A percentile compares a stretch with the other conserved stretches of the same genome.
These are phyloP conservation scores for Sambucus nigra DNA, from an alignment of 129 eudicot species.

Conservation along the genomic window DNA sequence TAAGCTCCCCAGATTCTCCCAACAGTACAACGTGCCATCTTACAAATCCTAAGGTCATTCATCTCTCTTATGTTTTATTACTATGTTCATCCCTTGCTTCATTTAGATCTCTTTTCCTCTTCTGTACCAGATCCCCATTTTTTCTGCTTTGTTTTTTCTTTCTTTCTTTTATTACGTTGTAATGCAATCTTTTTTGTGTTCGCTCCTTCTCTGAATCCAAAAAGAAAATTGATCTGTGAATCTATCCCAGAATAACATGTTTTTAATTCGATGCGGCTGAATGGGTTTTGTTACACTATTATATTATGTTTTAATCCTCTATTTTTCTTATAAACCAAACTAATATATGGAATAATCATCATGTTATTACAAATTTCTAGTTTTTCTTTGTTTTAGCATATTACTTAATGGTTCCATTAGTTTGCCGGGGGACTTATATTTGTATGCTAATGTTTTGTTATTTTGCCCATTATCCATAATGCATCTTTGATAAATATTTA, in stretches of 20 bases:
- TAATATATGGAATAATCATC: background rate
- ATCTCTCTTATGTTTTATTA: background rate
- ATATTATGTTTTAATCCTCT: background rate
- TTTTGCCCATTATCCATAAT: constrained; percentile 2
- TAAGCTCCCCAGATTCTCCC: too few relatives aligned
- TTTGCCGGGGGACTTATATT: background rate
- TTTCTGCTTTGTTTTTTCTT: background rate
- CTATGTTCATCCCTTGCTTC: background rate
- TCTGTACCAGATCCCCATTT: background rate
- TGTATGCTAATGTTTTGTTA: background rate
- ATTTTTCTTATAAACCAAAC: background rate
- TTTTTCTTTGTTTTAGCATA: background rate
- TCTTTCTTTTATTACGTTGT: background rate
- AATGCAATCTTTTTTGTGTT: background rate
- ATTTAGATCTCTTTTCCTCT: constrained; percentile 6
- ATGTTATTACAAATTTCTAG: background rate
- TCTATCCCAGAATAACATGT: too few relatives aligned
- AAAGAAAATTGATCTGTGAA: too few relatives aligned
- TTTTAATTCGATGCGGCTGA: background rate
- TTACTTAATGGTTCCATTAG: background rate
- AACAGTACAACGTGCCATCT: too few relatives aligned
- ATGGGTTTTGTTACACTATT: background rate
- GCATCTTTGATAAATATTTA: constrained; percentile 10
- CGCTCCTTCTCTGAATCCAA: too few relatives aligned
- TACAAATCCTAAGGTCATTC: background rate